Conservation (phyloP, 305 asterid genomes). For the Plantago rigida region DNA sequence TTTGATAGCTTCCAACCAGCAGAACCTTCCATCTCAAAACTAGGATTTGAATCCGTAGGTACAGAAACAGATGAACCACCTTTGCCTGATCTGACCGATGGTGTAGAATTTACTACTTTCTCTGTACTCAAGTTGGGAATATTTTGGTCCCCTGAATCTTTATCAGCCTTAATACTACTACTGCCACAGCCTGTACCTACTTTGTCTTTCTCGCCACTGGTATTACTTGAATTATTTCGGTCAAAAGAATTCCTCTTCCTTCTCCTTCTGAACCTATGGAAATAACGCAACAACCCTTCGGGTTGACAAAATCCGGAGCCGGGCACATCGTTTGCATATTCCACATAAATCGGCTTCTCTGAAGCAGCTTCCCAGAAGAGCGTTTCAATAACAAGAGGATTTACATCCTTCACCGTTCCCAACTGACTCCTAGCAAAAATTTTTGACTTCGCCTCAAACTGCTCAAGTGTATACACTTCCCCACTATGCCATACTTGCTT, state of each 20-base stretch:
- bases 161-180: constrained; percentile 31
- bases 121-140: constrained; percentile 34
- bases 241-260: constrained; percentile 62
- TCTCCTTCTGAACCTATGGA: constrained; percentile 48
- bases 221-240: constrained; percentile 38
- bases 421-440: constrained; percentile 62
- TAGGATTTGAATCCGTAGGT: constrained; percentile 32
- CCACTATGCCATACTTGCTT: constrained; percentile 99
- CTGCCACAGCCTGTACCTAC: constrained; percentile 33
- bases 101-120: constrained; percentile 30
- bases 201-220: constrained; percentile 34
- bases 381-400: constrained; percentile 62
- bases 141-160: constrained; percentile 32
- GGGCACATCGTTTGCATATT: constrained; percentile 95
- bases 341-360: constrained; percentile 76
- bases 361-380: constrained; percentile 78
- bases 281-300: constrained; percentile 47
- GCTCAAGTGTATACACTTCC: constrained; percentile 76
- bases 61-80: constrained; percentile 30
- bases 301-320: constrained; percentile 90
- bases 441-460: constrained; percentile 83
- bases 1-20: constrained; percentile 95
- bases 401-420: constrained; percentile 61
- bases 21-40: constrained; percentile 60
- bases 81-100: constrained; percentile 27